Percentiles rank a stretch among this genome's conserved stretches.
Conservation (phyloP, 2,329 filamentous ascomycete genomes). For the Neophaeococcomyces mojaviensis region DNA sequence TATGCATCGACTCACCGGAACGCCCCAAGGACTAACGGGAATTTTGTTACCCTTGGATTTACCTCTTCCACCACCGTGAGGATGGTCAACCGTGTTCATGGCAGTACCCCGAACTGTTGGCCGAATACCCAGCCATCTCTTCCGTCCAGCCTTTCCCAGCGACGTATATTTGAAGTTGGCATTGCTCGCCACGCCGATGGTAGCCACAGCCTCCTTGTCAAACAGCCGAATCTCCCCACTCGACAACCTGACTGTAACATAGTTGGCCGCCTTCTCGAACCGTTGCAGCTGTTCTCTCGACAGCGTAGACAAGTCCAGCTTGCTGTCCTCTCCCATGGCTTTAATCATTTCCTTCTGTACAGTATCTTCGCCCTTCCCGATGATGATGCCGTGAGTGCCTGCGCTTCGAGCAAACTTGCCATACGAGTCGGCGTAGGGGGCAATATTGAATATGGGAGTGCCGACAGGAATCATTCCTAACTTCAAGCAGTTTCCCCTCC, state of each 20-base stretch:
- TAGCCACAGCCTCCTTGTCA: conserved; percentile 86
- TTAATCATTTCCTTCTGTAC: conserved; percentile 26
- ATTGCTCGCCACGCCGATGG: conserved; percentile 91
- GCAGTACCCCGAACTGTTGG: conserved; percentile 95
- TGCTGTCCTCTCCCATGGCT: conserved; percentile 17
- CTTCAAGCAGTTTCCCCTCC: conserved; percentile 89
- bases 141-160: conserved; percentile 90
- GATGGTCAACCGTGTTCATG: conserved; percentile 98
- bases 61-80: conserved; percentile 96
- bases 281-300: conserved; percentile 32
- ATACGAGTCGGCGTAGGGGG: conserved; percentile 57
- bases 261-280: conserved; percentile 58
- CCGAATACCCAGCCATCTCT: conserved; percentile 85
- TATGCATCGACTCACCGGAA: conserved; percentile 60
- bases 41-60: conserved; percentile 98
- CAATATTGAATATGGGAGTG: conserved; percentile 87
- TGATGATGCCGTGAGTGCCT: conserved; percentile 80
- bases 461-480: conserved; percentile 93
- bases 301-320: conserved; percentile 28
- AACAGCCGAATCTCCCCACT: conserved; percentile 89
- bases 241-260: conserved; percentile 77
- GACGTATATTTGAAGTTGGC: conserved; percentile 81
- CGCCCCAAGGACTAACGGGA: conserved; percentile 94
- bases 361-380: conserved; percentile 78
- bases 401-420: conserved; percentile 93